Percentiles rank a stretch among this genome's conserved stretches.
These are phyloP conservation scores for Acanthamoeba lenticulata DNA, from an alignment of 208 protist genomes.

Conservation along the genomic window DNA sequence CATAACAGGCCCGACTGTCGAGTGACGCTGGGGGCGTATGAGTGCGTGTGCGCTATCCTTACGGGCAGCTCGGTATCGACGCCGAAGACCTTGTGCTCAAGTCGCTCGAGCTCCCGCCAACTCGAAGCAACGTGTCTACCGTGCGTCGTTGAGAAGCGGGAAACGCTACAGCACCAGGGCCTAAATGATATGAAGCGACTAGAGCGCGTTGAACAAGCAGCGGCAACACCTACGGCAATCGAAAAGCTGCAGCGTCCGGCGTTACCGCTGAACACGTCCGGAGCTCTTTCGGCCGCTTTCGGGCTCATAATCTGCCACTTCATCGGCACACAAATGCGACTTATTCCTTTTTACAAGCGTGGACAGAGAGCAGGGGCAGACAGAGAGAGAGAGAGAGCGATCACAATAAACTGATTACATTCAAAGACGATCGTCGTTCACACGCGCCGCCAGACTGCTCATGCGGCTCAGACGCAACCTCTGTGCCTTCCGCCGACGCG, in stretches of 20 bases:
- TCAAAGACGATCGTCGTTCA: too few species aligned
- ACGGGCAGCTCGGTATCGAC: constrained; percentile 40
- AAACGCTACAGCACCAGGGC: background rate
- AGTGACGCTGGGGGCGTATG: background rate
- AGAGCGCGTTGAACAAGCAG: background rate
- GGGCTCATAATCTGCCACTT: too few species aligned
- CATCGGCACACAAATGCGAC: background rate
- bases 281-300: too few species aligned
- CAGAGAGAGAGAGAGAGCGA: too few species aligned
- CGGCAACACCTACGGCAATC: background rate
- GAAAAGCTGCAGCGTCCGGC: background rate
- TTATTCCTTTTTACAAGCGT: background rate
- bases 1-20: background rate
- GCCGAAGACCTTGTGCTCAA: background rate
- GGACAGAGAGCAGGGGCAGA: too few species aligned
- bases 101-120: background rate
- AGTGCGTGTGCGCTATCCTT: constrained; percentile 14
- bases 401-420: too few species aligned
- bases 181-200: background rate
- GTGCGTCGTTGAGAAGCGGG: background rate
- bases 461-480: too few species aligned
- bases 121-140: background rate
- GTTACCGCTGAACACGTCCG: too few species aligned
- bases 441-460: too few species aligned
- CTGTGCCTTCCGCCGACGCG: too few species aligned